phyloP scores from a whole-genome alignment of 495 filamentous ascomycete species.

The Penicillium ucsense region DNA sequence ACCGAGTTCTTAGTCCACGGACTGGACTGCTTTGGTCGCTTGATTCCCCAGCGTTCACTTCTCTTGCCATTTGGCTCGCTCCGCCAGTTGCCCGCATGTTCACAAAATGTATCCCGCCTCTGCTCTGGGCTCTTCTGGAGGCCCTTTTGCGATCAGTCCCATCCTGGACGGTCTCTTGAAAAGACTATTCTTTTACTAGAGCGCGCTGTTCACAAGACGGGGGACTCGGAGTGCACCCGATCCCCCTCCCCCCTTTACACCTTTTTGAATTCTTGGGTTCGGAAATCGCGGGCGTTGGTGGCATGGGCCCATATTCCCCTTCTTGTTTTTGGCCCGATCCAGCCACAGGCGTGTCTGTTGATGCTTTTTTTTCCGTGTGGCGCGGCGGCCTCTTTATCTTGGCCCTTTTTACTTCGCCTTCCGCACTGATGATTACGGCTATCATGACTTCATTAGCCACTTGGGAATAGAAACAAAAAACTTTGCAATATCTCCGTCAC shows the following conservation, averaged over 20 bases:
- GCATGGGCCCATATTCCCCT: conserved; percentile 14
- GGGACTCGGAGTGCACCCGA: too few relatives aligned
- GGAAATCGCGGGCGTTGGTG: conserved; percentile 22
- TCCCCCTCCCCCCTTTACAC: too few relatives aligned
- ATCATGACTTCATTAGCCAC: too few relatives aligned
- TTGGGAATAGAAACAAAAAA: too few relatives aligned
- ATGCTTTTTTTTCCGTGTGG: conserved; percentile 1
- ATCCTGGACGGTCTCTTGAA: conserved; percentile 28
- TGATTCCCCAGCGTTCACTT: too few relatives aligned
- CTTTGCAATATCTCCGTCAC: too few relatives aligned
- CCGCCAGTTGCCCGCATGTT: conserved; percentile 1
- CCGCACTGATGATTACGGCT: too few relatives aligned
- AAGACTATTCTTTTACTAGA: conserved; percentile 32
- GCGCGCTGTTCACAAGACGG: conserved; percentile 21
- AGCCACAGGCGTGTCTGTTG: not conserved
- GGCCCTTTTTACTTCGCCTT: too few relatives aligned
- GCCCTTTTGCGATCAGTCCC: conserved; percentile 19
- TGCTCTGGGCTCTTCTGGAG: conserved; percentile 9
- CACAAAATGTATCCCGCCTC: conserved; percentile 9
- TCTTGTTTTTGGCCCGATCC: conserved; percentile 4
- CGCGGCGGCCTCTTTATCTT: too few relatives aligned
- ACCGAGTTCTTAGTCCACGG: too few relatives aligned
- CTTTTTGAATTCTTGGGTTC: conserved; percentile 3
- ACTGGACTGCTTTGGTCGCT: too few relatives aligned
- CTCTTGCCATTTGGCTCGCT: too few relatives aligned